Evolutionary conservation across 2,329 filamentous ascomycete genomes (phyloP), one percentile per base, ranked within the genome.

Genomic region (Diaporthe amygdali): DNA sequence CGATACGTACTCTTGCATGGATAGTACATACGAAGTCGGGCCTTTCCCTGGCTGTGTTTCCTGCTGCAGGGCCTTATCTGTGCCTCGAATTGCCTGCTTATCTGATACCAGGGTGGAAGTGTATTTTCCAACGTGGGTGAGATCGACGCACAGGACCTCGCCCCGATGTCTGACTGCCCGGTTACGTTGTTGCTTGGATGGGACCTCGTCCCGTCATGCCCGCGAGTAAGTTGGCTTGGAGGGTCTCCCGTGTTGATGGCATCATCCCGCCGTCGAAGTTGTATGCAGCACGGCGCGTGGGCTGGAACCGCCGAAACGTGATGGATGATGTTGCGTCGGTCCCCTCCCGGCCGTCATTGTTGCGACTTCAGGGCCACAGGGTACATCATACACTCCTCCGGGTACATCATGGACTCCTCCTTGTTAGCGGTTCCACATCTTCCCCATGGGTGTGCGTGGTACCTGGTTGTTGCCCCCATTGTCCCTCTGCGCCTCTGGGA

Each of bases 361-460:
- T 49, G 44, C 44, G 30, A 20, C 10, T 25, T 12, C 41, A 37
- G 17, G 59, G 59, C 8, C 5, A 12, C 41, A 6, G 44, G 59
- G 44, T 64, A 64, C 44, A 49, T 64, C 41, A 49, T 64, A 41
- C 41, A 34, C 59, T 47, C 41, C 41, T 47, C 59, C 27, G 7
- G 59, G 44, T 64, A 64, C 59, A 64, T 64, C 59, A 64, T 64
- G 30, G 59, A 4, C n/a, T 37, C 30, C 44, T 49, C 59, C 59
- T 49, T 34, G 25, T 59, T 56, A 47, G 47, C 37, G 63, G 71
- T 68, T 51, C 71, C 71, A 72, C 68, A 67, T 34, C 34, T 68
- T 44, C 34, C 37, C 34, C 49, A 68, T 49, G 71, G 47, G 44
- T 66, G 37, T 68, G 47, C 69, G 49, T 27, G 25, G 37, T 59